A percentile compares a stretch with the other conserved stretches of the same genome.
These are phyloP conservation scores for Rhododendron kiyosumense DNA, from an alignment of 148 eudicot species.

Conservation along the genomic window DNA sequence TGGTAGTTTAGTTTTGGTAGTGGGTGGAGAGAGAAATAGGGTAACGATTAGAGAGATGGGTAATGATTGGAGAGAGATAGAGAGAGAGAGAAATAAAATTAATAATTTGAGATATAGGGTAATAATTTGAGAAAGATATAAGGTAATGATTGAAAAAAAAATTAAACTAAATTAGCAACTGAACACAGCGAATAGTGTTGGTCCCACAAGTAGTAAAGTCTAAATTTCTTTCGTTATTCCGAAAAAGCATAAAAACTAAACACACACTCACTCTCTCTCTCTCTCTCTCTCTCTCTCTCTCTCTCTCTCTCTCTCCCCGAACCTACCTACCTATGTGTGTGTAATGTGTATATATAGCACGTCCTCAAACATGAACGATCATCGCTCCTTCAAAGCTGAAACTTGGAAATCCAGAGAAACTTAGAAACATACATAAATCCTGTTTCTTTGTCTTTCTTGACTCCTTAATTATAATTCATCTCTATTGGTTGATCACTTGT, in stretches of 20 bases:
- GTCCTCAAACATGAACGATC: slow-evolving; percentile 1
- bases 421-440: slow-evolving; percentile 3
- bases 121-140: too few species aligned
- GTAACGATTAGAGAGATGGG: too few species aligned
- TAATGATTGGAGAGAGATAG: too few species aligned
- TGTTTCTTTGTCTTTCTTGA: neutral
- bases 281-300: neutral
- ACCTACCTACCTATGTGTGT: neutral
- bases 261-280: neutral
- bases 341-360: neutral
- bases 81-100: too few species aligned
- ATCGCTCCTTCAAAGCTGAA: neutral
- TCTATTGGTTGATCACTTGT: neutral
- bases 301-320: neutral
- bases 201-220: neutral
- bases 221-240: neutral
- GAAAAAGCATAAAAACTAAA: neutral
- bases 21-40: too few species aligned
- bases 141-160: too few species aligned
- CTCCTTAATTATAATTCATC: neutral
- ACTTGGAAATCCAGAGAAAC: neutral
- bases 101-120: too few species aligned
- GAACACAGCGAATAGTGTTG: neutral
- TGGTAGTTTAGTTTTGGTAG: too few species aligned
- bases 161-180: too few species aligned